Base-by-base conservation (phyloP, 1,139 yeast genomes). In the Petasospora rhodanensis region DNA sequence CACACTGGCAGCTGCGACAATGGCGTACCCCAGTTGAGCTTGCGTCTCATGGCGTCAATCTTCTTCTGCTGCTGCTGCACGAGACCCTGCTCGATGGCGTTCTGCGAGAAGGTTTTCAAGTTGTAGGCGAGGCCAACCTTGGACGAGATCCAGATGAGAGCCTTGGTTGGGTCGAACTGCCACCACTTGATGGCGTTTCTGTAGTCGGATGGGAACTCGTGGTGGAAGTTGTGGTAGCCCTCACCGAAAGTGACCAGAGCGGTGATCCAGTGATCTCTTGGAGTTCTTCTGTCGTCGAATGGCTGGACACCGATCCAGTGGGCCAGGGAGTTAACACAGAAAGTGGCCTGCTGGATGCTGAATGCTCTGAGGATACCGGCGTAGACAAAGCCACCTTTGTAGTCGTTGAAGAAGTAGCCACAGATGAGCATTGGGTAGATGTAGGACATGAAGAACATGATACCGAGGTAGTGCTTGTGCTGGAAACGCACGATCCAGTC, bases 171-270 rank as follows among this genome's bases (percentile, higher is more conserved):
- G 61, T 91, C 98, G 62, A 81, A 91, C 73, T 91, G 97, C 71
- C 84, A 89, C 98, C 98, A 91, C 63, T 79, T 84, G 59, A 91
- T 75, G 28, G 98, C 98, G 58, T 91, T 91, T 71, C 98, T 79
- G 76, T 91, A 91, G 68, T 91, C 98, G 29, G 94, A 78, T 48
- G 98, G 98, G 76, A 89, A 91, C 70, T 91, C 97, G 66, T 91
- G 98, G 66, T 91, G 98, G 80, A 91, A 91, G 69, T 91, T 91
- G 66, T 91, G 98, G 75, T 91, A 89, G 38, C 98, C 98, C 69
- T 91, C 98, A 58, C 98, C 98, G 53, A 91, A 83, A 10, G 98
- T 91, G 40, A 85, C 95, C 42, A 91, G 65, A 7, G 98, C 98
- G 41, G 98, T 91, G 47, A 91, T 61, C 52, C 79, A 78, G 63